Evolutionary conservation across 305 asterid species (phyloP).

Genomic region (Lippia alba): DNA sequence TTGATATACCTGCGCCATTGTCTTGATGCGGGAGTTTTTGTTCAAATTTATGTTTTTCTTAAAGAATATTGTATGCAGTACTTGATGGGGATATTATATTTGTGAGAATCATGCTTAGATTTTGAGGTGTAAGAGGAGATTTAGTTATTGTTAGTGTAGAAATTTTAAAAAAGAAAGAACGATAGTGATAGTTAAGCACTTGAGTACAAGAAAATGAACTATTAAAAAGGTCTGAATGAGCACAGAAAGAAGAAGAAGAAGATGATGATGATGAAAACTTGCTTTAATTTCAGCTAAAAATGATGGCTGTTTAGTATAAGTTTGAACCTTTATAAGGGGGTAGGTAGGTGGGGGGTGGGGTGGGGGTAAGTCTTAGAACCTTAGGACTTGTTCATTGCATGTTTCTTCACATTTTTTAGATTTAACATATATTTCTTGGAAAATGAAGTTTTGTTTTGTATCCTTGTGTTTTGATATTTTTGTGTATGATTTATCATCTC

Average conservation of each 20-base stretch:
- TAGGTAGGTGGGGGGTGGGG: background rate
- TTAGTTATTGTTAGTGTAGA: background rate
- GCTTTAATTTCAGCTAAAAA: too few species aligned
- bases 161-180: background rate
- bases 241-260: too few species aligned
- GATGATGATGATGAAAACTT: too few species aligned
- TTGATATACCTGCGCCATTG: slow-evolving; percentile 1
- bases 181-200: background rate
- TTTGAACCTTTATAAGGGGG: background rate
- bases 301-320: background rate
- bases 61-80: background rate
- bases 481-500: too few species aligned
- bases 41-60: slow-evolving; percentile 1
- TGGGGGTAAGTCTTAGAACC: background rate
- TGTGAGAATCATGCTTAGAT: background rate
- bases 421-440: background rate
- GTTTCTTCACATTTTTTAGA: background rate
- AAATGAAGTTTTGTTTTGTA: slow-evolving; percentile 2
- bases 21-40: slow-evolving; percentile 12
- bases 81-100: background rate
- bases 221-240: too few species aligned
- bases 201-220: too few species aligned
- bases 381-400: background rate
- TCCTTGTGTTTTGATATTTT: too few species aligned
- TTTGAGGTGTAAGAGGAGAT: background rate